phyloP scores from a whole-genome alignment of 169 alveolate genomes.

The Babesia divergens region DNA sequence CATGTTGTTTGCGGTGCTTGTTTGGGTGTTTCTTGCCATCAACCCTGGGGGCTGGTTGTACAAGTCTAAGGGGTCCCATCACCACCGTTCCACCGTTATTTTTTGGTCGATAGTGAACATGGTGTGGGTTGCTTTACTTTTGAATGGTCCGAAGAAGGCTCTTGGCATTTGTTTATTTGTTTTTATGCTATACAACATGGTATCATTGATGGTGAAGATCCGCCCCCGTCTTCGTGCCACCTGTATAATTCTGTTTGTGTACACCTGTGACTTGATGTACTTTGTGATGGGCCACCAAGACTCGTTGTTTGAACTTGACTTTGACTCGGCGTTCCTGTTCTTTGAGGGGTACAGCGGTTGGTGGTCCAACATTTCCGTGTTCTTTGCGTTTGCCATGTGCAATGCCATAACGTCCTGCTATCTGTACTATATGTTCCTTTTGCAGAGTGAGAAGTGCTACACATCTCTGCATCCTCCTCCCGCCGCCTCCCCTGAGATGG shows the following conservation, averaged over 20 bases:
- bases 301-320: constrained; percentile 23
- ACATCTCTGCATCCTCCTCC: background rate
- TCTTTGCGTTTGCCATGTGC: constrained; percentile 3
- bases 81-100: constrained; percentile 6
- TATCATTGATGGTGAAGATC: background rate
- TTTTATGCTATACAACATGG: background rate
- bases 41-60: background rate
- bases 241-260: background rate
- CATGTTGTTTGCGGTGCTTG: background rate
- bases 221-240: background rate
- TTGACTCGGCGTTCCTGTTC: constrained; percentile 20
- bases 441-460: constrained; percentile 2
- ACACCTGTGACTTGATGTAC: constrained; percentile 5
- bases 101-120: constrained; percentile 10
- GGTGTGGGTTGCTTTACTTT: background rate
- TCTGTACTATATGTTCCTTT: background rate
- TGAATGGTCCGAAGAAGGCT: constrained; percentile 23
- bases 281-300: constrained; percentile 26
- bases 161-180: constrained; percentile 1
- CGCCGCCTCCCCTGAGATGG: background rate
- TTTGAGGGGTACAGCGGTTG: background rate
- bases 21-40: background rate
- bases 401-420: background rate
- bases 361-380: background rate
- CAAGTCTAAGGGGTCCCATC: background rate